Evolutionary conservation across 1,284 basidiomycete species (phyloP).

Genomic region (Cutaneotrichosporon dermatis): DNA sequence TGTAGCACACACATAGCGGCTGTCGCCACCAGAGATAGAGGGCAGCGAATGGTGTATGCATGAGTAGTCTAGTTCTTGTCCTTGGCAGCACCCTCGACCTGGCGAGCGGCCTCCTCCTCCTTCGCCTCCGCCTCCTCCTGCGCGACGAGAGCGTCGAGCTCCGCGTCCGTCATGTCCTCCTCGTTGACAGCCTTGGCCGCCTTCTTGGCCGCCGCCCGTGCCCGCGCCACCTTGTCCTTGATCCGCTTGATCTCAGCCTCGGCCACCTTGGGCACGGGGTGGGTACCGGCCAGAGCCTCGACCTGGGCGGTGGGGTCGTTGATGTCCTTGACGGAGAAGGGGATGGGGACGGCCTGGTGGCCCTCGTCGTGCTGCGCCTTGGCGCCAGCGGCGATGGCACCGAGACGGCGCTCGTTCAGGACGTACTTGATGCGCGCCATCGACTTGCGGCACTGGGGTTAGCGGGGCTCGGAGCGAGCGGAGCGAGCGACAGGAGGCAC

Average conservation of each 20-base stretch:
- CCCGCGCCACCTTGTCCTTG: neutral
- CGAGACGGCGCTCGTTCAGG: slow-evolving; percentile 82
- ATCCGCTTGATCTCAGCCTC: neutral
- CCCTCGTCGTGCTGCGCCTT: neutral
- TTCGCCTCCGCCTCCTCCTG: slow-evolving; percentile 19
- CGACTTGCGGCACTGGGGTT: slow-evolving; percentile 76
- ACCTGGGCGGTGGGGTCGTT: slow-evolving; percentile 12
- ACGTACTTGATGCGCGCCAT: slow-evolving; percentile 96
- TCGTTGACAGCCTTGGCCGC: slow-evolving; percentile 17
- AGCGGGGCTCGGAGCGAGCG: neutral
- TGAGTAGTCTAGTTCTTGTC: slow-evolving; percentile 3
- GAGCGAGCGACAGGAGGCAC: neutral
- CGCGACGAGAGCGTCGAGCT: slow-evolving; percentile 20
- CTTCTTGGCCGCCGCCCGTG: slow-evolving; percentile 11
- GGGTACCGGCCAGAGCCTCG: slow-evolving; percentile 9
- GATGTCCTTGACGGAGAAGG: slow-evolving; percentile 5
- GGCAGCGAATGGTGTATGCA: slow-evolving; percentile 9
- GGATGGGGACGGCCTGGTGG: neutral
- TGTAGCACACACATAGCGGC: neutral
- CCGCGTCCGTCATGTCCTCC: slow-evolving; percentile 34
- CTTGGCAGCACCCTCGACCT: slow-evolving; percentile 1
- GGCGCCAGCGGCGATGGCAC: slow-evolving; percentile 59
- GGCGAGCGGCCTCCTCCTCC: neutral
- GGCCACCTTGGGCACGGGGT: slow-evolving; percentile 5
- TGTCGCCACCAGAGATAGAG: slow-evolving; percentile 1